Base-by-base conservation (phyloP, 495 filamentous ascomycete genomes). In the Xylaria longipes region DNA sequence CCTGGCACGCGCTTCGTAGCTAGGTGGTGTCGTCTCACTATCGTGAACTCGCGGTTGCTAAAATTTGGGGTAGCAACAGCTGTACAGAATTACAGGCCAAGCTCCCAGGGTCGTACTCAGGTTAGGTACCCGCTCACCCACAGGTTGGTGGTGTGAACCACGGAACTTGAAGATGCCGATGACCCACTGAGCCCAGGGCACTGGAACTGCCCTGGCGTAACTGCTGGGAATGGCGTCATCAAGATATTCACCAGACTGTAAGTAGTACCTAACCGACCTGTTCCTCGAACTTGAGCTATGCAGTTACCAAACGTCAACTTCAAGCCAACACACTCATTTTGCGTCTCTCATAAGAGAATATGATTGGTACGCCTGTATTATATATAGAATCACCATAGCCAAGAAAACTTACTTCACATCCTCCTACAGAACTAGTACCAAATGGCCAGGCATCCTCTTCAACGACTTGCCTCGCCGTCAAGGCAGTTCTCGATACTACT, bases 401-500 rank as follows among this genome's bases (percentile, higher is more conserved):
- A 46, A 31, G 17, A 48, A 48, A 33, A 29, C 17, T 14, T 17
- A 41, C 11, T 33, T 3, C 41, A 65, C 1, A 33, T 9, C 25
- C 60, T 45, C 35, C 48, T 46, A 12, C 22, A 31, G 12, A 48
- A 31, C 2, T 4, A 22, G 29, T 8, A 65, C 37, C n/a, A 45
- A 69, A 74, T 80, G 77, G 72, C 73, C 45, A 6, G 76, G 62
- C 93, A 96, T 82, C 92, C 91, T 12, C 84, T 95, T 37, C 94
- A 96, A 78, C 84, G 92, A 56, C 76, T 94, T 14, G 43, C 84
- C 31, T 93, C 93, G 70, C 94, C 94, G 0, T 91, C 91, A 5
- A 84, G 89, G 71, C 88, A 87, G 60, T 57, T 92, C 62, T 96
- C 94, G 17, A 87, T 91, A 25, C 65, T 90, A 25, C 73, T 95